Conservation (phyloP, 1,284 basidiomycete genomes). For the Melampsora occidentalis region DNA sequence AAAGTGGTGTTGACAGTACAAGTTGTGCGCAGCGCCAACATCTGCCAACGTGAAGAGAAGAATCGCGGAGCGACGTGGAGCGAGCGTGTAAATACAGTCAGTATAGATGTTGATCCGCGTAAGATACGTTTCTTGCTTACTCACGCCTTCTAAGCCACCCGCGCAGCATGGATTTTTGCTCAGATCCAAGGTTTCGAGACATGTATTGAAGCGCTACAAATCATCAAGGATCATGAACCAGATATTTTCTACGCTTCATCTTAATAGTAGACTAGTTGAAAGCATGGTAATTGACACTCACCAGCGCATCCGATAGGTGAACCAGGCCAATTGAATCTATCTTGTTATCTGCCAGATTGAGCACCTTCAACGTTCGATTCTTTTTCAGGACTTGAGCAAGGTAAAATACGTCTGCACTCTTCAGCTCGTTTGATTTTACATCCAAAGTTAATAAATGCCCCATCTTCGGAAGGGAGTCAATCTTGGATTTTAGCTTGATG, state of each 20-base stretch:
- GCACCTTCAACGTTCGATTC: slow-evolving; percentile 87
- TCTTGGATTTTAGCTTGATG: slow-evolving; percentile 24
- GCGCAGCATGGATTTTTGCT: slow-evolving; percentile 90
- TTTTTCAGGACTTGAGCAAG: slow-evolving; percentile 92
- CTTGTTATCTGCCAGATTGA: slow-evolving; percentile 90
- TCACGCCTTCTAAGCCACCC: slow-evolving; percentile 76
- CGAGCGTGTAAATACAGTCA: background rate
- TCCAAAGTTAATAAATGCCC: slow-evolving; percentile 34
- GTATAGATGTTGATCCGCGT: background rate
- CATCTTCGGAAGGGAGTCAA: slow-evolving; percentile 31
- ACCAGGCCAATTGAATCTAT: slow-evolving; percentile 78
- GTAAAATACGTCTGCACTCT: slow-evolving; percentile 69
- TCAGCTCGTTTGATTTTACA: slow-evolving; percentile 41
- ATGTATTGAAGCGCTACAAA: slow-evolving; percentile 83
- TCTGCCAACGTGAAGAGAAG: slow-evolving; percentile 56
- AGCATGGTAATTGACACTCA: slow-evolving; percentile 54
- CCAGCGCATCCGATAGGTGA: slow-evolving; percentile 80
- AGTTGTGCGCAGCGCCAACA: slow-evolving; percentile 80
- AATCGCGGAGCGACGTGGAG: slow-evolving; percentile 40
- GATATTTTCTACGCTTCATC: background rate
- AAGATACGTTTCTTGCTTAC: slow-evolving; percentile 51
- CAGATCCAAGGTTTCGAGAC: slow-evolving; percentile 87
- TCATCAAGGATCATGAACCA: background rate
- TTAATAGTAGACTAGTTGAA: background rate
- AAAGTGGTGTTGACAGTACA: slow-evolving; percentile 89